Evolutionary conservation across 2,329 filamentous ascomycete genomes (phyloP), one percentile per base, ranked within the genome.

Genomic region (Talaromyces sp.): DNA sequence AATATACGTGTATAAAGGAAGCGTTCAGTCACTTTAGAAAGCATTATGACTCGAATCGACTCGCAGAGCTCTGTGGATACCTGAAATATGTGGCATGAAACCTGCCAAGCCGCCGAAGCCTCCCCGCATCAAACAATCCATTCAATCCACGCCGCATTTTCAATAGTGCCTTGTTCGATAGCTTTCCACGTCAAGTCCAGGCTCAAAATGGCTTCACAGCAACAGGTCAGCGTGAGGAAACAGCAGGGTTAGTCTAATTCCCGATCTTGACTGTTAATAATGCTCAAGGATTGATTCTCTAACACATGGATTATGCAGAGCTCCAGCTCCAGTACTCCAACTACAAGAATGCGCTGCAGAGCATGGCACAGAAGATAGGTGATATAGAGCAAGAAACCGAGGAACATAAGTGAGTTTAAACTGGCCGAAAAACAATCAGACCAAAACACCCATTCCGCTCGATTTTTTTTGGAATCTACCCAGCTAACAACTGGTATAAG

Each of bases 341-440:
- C 69, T 84, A 86, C 83, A 89, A 89, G 74, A 88, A 86, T 73
- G 87, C 84, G 39, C 86, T 99, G 66, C 94, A 98, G 80, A 91
- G 95, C 75, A 88, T 99, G 73, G 95, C 95, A 35, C 90, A 93
- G 74, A 98, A 97, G 79, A 97, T 99, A 71, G 95, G 95, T 47
- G 93, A 98, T 75, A 93, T 99, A 64, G 95, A 99, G 81, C 92
- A 97, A 77, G 95, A 98, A 78, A 89, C 91, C 22, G 95, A 99
- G 79, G 95, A 99, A 78, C 95, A 99, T 84, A 98, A 97, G 95
- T 98, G 81, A 76, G 90, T 47, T 22, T 31, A 2, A 8, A 8
- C 47, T 33, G 43, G 27, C 9, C 19, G 19, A 24, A 16, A 16
- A 27, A 14, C 2, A 16, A 31, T 5, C 47, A 49, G 3, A 33